Base-by-base conservation (phyloP, 2,329 filamentous ascomycete species). In the Sclerotinia glacialis region DNA sequence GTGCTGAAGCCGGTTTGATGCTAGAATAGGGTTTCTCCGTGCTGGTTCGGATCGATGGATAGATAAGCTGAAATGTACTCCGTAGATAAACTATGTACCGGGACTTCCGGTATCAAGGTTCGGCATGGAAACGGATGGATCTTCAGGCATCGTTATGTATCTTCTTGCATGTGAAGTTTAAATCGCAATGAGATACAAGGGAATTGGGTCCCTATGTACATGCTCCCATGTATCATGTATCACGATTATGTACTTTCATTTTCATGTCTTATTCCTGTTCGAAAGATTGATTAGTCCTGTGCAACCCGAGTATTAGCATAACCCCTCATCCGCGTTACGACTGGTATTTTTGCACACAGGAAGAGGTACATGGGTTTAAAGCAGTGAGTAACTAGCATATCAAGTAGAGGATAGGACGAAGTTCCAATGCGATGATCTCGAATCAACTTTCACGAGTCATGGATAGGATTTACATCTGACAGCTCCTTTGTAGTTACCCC, bases 161-260 rank as follows among this genome's bases (percentile, higher is more conserved):
- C n/a, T 49, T 49, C 44, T 8, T 34, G 21, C 7, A 34, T 47
- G 8, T 23, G 44, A 42, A 34, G 28, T 49, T 44, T 18, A 12
- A 49, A 26, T 14, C 14, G 14, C 42, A 26, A 37, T 23, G 4
- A 9, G 2, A 9, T 34, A 12, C 28, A 1, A 26, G 21, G 28
- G 12, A 37, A 6, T 23, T 47, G 49, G 31, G 58, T 49, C 58
- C 58, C 58, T 61, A 37, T 44, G 49, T 61, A 49, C 58, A 49
- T 49, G 23, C 6, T 18, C 12, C 14, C 28, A 60, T 60, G 44
- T 49, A 49, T 49, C 14, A 49, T 60, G 58, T 49, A 60, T 14
- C 12, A 14, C 49, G n/a, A 37, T 49, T 6, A 60, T 47, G 44
- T 60, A 49, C 18, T 5, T 31, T 34, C 7, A 26, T 49, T 5